Evolutionary conservation across 1,284 basidiomycete genomes (phyloP), one percentile per base, ranked within the genome.

Genomic region (Leccinum solheimii): DNA sequence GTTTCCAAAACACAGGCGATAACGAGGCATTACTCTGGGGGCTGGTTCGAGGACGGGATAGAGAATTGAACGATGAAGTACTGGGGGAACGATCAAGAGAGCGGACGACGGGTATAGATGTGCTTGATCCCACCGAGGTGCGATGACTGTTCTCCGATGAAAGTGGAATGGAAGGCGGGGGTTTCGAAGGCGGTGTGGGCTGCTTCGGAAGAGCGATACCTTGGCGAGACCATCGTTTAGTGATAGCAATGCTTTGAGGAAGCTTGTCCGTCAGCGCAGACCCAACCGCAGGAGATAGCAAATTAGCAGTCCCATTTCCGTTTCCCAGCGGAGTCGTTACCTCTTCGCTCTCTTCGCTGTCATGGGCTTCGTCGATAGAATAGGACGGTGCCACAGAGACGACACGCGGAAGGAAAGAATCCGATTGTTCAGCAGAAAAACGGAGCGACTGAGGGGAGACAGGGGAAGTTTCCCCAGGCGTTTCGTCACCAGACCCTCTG

Each of bases 211-310:
- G 74, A 14, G 75, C 72, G 16, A 78, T 38, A n/a, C 65, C 79
- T 67, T 84, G 85, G 51, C 85, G 79, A 19, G 88, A 88, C 86
- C 87, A 88, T 55, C 83, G 78, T 61, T 79, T 81, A 27, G 75
- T 73, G 58, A 77, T 74, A 23, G 76, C 72, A 60, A 73, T 77
- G 21, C 34, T 57, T 14, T 64, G 62, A 10, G 50, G 56, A 40
- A 58, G 63, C 30, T 60, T 63, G 1, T 73, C 72, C n/a, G 57
- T 32, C 30, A 63, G 61, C 10, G 57, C 19, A 23, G 55, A 52
- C 21, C 26, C 59, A 49, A 11, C n/a, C 11, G 27, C 36, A 5
- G 57, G 49, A 32, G 58, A 38, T 1, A 50, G 36, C 30, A 50
- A 11, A 27, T 43, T 30, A 23, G 43, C 16, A 51, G 14, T 51